phyloP scores from a whole-genome alignment of 1,284 basidiomycete genomes.

The Leccinum fallax region DNA sequence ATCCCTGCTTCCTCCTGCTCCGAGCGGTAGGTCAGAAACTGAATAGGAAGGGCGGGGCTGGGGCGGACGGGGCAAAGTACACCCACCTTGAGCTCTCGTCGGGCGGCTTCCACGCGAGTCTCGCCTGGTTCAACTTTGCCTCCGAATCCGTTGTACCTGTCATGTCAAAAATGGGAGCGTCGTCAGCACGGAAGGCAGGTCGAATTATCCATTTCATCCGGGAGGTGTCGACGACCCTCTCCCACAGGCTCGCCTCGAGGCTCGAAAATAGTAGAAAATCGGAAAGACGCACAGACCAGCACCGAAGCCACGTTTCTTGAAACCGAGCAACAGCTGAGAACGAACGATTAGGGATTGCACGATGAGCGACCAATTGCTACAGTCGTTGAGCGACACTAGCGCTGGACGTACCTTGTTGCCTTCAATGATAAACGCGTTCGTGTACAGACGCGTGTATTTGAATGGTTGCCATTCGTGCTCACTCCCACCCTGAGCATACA shows the following conservation, averaged over 20 bases:
- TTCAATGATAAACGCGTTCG: constrained; percentile 40
- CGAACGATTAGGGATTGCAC: no score
- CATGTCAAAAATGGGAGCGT: neutral
- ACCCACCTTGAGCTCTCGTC: constrained; percentile 44
- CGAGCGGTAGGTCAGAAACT: neutral
- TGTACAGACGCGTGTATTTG: constrained; percentile 32
- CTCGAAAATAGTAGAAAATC: neutral
- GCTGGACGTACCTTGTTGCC: constrained; percentile 26
- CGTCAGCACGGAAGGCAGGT: neutral
- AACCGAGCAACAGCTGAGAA: constrained; percentile 46
- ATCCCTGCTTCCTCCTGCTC: constrained; percentile 79
- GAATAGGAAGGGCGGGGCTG: neutral
- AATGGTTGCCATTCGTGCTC: constrained; percentile 32
- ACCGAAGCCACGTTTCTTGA: constrained; percentile 53
- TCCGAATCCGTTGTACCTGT: constrained; percentile 54
- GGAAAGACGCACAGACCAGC: constrained; percentile 40
- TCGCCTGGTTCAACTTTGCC: constrained; percentile 51
- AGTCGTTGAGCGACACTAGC: neutral
- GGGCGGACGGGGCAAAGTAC: neutral
- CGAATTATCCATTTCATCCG: neutral
- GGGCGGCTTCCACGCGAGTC: constrained; percentile 42
- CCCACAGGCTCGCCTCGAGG: neutral
- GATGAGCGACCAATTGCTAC: neutral
- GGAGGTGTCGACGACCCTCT: neutral
- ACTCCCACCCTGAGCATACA: constrained; percentile 27